Percentiles rank a stretch among this genome's conserved stretches.
Evolutionary conservation across 345 rosid genomes (phyloP).

Genomic region (Heritiera littoralis): DNA sequence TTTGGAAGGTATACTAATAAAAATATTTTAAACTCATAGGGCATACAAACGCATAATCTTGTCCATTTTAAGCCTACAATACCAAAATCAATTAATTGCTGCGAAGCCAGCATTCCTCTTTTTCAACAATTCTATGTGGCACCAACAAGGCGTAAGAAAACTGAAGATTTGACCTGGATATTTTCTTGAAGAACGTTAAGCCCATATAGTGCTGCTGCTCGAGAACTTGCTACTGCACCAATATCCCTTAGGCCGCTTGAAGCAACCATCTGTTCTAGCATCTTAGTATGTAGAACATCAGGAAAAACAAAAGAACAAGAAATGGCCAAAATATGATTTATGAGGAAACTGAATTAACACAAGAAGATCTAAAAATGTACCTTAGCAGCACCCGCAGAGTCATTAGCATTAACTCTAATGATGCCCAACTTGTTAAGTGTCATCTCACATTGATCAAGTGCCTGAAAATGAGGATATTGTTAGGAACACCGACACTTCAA

Average conservation of each 20-base stretch:
- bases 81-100: not conserved
- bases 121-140: conserved; percentile 12
- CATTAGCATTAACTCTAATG: conserved; percentile 57
- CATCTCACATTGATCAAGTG: conserved; percentile 78
- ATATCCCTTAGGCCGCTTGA: conserved; percentile 51
- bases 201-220: conserved; percentile 88
- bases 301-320: not conserved
- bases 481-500: conserved; percentile 16
- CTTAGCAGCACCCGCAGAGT: conserved; percentile 91
- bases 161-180: conserved; percentile 55
- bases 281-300: not conserved
- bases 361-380: conserved; percentile 35
- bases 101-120: not conserved
- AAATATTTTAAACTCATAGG: not conserved
- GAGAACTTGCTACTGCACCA: conserved; percentile 90
- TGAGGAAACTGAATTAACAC: conserved; percentile 13
- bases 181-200: conserved; percentile 73
- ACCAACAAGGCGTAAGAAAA: not conserved
- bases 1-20: not conserved
- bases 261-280: conserved; percentile 53
- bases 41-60: not conserved
- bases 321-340: conserved; percentile 12
- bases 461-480: conserved; percentile 44
- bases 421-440: conserved; percentile 61
- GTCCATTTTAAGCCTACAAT: not conserved